Base-by-base conservation (phyloP, 352 stramenopile species). In the Globisporangium spiculum region DNA sequence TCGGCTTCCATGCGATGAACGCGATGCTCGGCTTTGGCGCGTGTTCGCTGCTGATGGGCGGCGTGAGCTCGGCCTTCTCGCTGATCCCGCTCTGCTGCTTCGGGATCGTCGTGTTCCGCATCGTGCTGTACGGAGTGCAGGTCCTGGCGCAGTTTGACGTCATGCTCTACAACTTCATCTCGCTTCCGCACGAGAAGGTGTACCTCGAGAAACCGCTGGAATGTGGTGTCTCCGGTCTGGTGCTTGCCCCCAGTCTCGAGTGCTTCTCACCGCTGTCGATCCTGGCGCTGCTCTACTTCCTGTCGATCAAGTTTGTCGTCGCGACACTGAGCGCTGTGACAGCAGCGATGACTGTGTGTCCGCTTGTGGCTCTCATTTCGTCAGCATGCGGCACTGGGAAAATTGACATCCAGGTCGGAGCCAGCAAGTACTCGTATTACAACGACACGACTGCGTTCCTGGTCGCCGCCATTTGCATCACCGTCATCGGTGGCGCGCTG, bases 271-370 rank as follows among this genome's bases (percentile, higher is more conserved):
- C 81, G 61, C 50, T 89, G 38, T 88, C 82, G 30, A 73, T 92
- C 48, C 81, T 88, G 73, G 81, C 78, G 73, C 77, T 90, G 65
- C 74, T 91, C 52, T 92, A 92, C 67, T 91, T 89, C 61, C 65
- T 81, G 60, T 70, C 77, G 8, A 65, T 89, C 66, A 92, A 92
- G 67, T 77, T 85, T 34, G 63, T 71, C 57, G 66, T 92, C 30
- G 76, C 76, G 20, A 52, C 71, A 22, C 68, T 88, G 32, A 89
- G 80, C 48, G 61, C 69, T 0, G 6, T 81, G 9, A 68, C 75
- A 20, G 61, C 82, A 22, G 63, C 67, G 32, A 53, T 86, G 62
- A 69, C 80, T 12, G 57, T 86, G 26, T 63, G 66, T 0, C 74
- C 72, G 36, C 66, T 88, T 4, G 34, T 83, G 12, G 67, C 62